Percentiles rank a stretch among this genome's conserved stretches.
These are phyloP conservation scores for Rugonectria rugulosa DNA, from an alignment of 2,329 filamentous ascomycete genomes.

Conservation along the genomic window DNA sequence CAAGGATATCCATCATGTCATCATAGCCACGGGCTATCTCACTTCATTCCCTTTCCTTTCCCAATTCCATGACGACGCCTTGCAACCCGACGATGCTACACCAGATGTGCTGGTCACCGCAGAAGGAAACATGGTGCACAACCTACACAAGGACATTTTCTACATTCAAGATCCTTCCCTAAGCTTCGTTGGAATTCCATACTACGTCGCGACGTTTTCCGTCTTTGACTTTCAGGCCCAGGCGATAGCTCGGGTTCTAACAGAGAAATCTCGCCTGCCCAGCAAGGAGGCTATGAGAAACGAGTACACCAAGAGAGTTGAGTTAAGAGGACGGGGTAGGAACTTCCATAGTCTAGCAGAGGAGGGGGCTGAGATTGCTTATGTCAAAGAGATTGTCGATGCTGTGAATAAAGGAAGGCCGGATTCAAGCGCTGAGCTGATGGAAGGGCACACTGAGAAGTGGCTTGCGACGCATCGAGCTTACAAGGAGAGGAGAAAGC, in stretches of 20 bases:
- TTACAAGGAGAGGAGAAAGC: not conserved
- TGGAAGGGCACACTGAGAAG: not conserved
- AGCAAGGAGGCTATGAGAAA: not conserved
- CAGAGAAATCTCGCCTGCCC: constrained; percentile 43
- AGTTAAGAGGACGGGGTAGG: not conserved
- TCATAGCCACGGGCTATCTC: not conserved
- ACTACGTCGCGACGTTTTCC: constrained; percentile 70
- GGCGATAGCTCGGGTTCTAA: constrained; percentile 63
- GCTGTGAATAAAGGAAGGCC: not conserved
- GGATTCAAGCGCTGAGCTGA: not conserved
- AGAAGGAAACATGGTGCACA: constrained; percentile 52
- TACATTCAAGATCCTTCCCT: constrained; percentile 72
- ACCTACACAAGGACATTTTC: constrained; percentile 72
- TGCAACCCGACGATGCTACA: not conserved
- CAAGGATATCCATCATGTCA: not conserved
- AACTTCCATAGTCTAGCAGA: constrained; percentile 1
- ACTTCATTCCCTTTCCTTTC: constrained; percentile 1
- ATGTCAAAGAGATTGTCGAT: not conserved
- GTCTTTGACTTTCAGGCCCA: constrained; percentile 74
- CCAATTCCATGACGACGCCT: not conserved
- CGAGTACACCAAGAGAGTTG: not conserved
- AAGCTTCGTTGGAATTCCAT: constrained; percentile 69
- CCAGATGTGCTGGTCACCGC: not conserved
- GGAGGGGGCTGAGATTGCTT: not conserved
- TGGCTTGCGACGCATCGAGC: not conserved